phyloP scores from a whole-genome alignment of 306 rosid genomes.

The Lablab purpureus region DNA sequence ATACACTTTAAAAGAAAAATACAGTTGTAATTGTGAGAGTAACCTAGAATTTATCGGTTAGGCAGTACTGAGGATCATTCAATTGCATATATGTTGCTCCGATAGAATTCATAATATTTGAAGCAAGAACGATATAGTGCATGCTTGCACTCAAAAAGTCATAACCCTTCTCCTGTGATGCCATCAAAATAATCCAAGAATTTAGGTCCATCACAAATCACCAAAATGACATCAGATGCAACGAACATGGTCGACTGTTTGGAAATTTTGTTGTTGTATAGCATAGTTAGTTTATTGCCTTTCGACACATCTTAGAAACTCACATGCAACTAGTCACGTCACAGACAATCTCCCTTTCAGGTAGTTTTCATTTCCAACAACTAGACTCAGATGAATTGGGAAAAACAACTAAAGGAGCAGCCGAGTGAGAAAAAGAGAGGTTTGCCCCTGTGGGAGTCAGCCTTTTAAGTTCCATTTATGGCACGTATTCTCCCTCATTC shows the following conservation, averaged over 20 bases:
- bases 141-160: conserved; percentile 10
- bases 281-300: conserved; percentile 25
- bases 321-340: conserved; percentile 3
- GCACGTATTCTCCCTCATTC: conserved; percentile 2
- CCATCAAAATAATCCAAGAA: conserved; percentile 19
- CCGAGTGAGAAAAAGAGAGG: not conserved
- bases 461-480: not conserved
- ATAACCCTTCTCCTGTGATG: conserved; percentile 6
- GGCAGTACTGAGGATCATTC: not conserved
- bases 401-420: conserved; percentile 12
- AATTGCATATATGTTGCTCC: conserved; percentile 10
- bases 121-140: conserved; percentile 22
- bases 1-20: not conserved
- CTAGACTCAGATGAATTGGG: conserved; percentile 4
- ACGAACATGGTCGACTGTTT: conserved; percentile 18
- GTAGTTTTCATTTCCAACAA: conserved; percentile 3
- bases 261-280: conserved; percentile 26
- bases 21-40: not conserved
- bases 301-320: not conserved
- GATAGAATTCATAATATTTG: conserved; percentile 29
- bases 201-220: not conserved
- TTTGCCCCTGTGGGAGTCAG: not conserved
- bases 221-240: conserved; percentile 30
- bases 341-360: not conserved
- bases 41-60: conserved; percentile 22